phyloP scores from a whole-genome alignment of 176 grass and related monocot species.

The Thinopyrum elongatum region DNA sequence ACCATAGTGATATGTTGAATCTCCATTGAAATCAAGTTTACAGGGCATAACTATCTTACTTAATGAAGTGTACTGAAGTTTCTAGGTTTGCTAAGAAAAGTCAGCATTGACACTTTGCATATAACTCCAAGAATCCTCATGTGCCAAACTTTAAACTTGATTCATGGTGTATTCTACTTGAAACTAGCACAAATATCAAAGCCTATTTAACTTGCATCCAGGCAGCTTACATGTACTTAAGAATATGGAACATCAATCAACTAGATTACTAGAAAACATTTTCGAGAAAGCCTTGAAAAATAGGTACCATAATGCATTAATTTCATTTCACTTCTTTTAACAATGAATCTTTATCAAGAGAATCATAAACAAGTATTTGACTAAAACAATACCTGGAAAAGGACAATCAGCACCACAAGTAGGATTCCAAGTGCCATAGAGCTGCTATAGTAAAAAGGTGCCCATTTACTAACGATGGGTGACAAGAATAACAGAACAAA shows the following conservation, averaged over 20 bases:
- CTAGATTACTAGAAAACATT: neutral
- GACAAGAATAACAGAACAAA: slow-evolving; percentile 70
- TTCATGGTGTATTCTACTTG: neutral
- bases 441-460: slow-evolving; percentile 92
- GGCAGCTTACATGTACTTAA: neutral
- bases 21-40: neutral
- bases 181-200: slow-evolving; percentile 1
- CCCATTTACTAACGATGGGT: slow-evolving; percentile 85
- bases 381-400: slow-evolving; percentile 78
- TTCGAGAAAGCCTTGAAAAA: neutral
- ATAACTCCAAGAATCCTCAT: neutral
- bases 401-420: slow-evolving; percentile 80
- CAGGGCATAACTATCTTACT: neutral
- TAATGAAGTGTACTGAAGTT: neutral
- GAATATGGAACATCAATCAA: neutral
- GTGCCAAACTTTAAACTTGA: neutral
- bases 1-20: neutral
- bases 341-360: neutral
- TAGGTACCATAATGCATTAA: neutral
- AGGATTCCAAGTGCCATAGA: slow-evolving; percentile 89
- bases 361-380: slow-evolving; percentile 2
- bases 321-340: neutral
- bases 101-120: neutral
- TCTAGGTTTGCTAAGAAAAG: neutral
- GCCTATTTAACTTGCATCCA: neutral